Conservation (phyloP, 169 alveolate genomes). For the Sarcocystis neurona region DNA sequence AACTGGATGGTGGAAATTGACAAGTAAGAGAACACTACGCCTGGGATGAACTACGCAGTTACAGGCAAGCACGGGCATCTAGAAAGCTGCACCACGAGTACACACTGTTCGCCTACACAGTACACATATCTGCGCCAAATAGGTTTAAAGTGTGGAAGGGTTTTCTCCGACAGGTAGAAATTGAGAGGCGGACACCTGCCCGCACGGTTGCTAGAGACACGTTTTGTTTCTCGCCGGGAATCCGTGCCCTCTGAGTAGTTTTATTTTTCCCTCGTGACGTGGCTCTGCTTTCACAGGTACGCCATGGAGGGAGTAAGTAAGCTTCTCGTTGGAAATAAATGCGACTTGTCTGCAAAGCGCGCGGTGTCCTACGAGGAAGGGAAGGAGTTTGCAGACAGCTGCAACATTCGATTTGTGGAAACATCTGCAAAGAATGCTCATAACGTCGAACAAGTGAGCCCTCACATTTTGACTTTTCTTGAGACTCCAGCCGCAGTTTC, state of each 20-base stretch:
- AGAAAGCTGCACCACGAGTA: too few relatives aligned
- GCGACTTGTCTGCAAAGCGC: slow-evolving; percentile 81
- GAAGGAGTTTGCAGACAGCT: slow-evolving; percentile 76
- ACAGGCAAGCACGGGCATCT: too few relatives aligned
- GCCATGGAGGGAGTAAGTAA: slow-evolving; percentile 90
- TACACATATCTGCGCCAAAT: too few relatives aligned
- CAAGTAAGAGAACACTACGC: slow-evolving; percentile 37
- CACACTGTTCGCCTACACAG: too few relatives aligned
- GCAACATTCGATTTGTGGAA: slow-evolving; percentile 79
- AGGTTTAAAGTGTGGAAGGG: too few relatives aligned
- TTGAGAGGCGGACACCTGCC: background rate
- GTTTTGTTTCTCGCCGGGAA: background rate
- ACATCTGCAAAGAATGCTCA: slow-evolving; percentile 82
- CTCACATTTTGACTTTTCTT: background rate
- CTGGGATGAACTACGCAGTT: too few relatives aligned
- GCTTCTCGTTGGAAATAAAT: slow-evolving; percentile 94
- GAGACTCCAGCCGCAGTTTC: background rate
- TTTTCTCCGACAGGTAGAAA: too few relatives aligned
- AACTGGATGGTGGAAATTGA: slow-evolving; percentile 61
- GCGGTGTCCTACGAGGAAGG: slow-evolving; percentile 75
- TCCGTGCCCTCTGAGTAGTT: background rate
- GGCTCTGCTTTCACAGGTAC: slow-evolving; percentile 65
- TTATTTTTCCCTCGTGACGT: background rate
- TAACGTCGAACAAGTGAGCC: slow-evolving; percentile 80
- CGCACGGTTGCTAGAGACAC: background rate